These are phyloP conservation scores for Diaporthe vaccinii DNA, from an alignment of 2,329 filamentous ascomycete genomes.

Conservation along the genomic window DNA sequence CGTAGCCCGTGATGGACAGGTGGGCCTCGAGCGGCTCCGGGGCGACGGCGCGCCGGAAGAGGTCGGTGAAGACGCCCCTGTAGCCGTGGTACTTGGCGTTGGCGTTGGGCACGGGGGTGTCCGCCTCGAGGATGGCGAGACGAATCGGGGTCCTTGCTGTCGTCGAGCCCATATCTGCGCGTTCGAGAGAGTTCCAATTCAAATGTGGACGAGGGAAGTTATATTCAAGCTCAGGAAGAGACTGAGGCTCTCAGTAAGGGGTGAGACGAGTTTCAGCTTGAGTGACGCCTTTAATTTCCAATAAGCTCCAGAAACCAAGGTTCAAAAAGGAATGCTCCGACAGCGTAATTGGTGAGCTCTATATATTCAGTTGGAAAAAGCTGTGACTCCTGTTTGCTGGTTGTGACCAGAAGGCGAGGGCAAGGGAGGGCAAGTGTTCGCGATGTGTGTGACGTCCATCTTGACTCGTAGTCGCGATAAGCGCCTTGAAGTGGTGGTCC, in stretches of 20 bases:
- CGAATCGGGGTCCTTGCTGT: constrained; percentile 61
- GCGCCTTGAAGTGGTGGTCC: constrained; percentile 26
- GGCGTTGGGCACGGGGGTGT: constrained; percentile 78
- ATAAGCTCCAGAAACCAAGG: too few species aligned
- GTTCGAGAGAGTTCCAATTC: neutral
- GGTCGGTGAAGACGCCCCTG: constrained; percentile 75
- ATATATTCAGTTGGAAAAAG: neutral
- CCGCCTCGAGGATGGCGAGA: constrained; percentile 90
- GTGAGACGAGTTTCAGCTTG: constrained; percentile 12
- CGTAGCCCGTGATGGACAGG: constrained; percentile 74
- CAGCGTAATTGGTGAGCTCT: neutral
- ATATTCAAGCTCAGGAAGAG: neutral
- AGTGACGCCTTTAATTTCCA: neutral
- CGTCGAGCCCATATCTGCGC: constrained; percentile 46
- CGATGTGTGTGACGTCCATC: constrained; percentile 31
- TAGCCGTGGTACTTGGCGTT: constrained; percentile 79
- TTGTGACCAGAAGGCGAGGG: neutral
- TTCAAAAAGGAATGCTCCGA: neutral
- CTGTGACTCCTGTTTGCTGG: neutral
- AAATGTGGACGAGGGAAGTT: neutral
- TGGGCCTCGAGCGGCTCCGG: constrained; percentile 58
- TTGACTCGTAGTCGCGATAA: constrained; percentile 34
- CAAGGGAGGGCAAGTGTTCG: neutral
- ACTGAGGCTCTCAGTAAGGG: neutral
- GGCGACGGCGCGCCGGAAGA: constrained; percentile 68